Conservation (phyloP, 345 rosid species). For the Populus deltoides region DNA sequence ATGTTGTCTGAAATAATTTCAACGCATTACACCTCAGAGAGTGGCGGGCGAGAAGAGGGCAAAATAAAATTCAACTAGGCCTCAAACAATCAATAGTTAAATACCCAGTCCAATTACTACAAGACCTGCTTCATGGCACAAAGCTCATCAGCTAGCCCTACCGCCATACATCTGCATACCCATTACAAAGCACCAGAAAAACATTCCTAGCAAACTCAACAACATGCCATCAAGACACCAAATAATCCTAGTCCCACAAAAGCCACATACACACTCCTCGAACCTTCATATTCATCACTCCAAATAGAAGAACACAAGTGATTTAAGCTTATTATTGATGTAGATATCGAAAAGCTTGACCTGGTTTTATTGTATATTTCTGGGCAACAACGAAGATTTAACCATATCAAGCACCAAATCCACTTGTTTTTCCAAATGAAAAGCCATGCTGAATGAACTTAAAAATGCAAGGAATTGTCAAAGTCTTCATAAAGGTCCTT, state of each 20-base stretch:
- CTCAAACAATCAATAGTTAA: no score
- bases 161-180: neutral
- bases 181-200: neutral
- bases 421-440: neutral
- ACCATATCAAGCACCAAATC: neutral
- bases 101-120: no score
- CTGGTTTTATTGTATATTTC: neutral
- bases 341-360: neutral
- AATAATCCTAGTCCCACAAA: neutral
- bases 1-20: neutral
- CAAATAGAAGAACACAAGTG: neutral
- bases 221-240: neutral
- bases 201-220: neutral
- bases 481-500: neutral
- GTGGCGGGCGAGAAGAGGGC: neutral
- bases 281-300: neutral
- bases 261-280: neutral
- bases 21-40: neutral
- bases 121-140: no score
- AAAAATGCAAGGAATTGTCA: neutral
- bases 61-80: no score
- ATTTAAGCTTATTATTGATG: neutral
- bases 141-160: neutral
- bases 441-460: neutral
- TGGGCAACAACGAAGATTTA: neutral